Evolutionary conservation across 2,329 filamentous ascomycete genomes (phyloP).

Genomic region (Cladosporium sp.): DNA sequence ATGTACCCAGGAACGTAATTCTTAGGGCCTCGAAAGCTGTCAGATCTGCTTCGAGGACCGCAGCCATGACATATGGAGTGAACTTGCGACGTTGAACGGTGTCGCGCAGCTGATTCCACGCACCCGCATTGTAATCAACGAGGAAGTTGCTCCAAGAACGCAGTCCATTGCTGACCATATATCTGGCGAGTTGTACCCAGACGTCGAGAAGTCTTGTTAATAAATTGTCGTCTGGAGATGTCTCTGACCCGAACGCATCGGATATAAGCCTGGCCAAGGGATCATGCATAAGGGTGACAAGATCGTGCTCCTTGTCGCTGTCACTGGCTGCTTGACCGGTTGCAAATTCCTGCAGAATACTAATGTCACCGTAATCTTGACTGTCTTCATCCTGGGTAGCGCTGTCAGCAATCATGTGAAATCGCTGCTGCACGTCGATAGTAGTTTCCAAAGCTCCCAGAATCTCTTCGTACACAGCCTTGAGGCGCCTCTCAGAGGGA

Average conservation of each 20-base stretch:
- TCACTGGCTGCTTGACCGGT: neutral
- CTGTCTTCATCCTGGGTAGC: conserved; percentile 52
- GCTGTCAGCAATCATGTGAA: conserved; percentile 1
- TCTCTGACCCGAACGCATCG: conserved; percentile 58
- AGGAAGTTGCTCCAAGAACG: conserved; percentile 54
- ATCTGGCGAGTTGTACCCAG: conserved; percentile 50
- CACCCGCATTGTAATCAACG: conserved; percentile 49
- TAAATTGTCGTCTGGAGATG: conserved; percentile 50
- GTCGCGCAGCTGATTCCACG: conserved; percentile 44
- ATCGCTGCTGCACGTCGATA: conserved; percentile 21
- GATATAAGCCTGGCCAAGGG: conserved; percentile 53
- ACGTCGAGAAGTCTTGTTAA: conserved; percentile 50
- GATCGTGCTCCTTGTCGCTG: neutral
- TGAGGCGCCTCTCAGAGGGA: conserved; percentile 35
- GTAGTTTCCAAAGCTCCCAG: conserved; percentile 47
- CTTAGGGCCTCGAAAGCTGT: conserved; percentile 32
- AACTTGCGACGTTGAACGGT: conserved; percentile 45
- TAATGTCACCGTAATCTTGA: conserved; percentile 58
- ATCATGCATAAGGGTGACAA: neutral
- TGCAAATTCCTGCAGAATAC: conserved; percentile 40
- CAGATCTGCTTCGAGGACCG: conserved; percentile 40
- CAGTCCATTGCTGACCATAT: conserved; percentile 43
- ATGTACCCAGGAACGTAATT: conserved; percentile 47
- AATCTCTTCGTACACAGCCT: conserved; percentile 45
- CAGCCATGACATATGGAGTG: conserved; percentile 42